These are phyloP conservation scores for Epipyxis sp. DNA, from an alignment of 108 stramenopile species.

Conservation along the genomic window DNA sequence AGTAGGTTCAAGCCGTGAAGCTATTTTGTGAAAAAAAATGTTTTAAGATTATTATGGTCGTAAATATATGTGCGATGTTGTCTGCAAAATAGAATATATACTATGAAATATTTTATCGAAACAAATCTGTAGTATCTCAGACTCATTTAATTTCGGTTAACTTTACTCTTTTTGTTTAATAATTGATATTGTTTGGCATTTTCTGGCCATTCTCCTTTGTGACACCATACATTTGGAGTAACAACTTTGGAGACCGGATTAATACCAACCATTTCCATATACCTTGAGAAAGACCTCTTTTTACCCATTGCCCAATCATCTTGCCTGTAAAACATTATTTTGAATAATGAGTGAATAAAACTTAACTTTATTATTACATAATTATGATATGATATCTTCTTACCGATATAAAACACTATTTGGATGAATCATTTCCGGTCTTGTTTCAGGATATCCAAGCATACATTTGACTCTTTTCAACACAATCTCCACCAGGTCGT, in stretches of 20 bases:
- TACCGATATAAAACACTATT: neutral
- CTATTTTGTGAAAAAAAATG: no score
- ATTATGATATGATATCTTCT: conserved; percentile 31
- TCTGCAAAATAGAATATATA: no score
- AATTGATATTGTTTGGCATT: neutral
- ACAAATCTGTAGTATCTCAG: no score
- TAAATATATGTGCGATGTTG: no score
- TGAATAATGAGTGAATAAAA: conserved; percentile 44
- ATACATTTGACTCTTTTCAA: conserved; percentile 51
- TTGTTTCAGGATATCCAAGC: conserved; percentile 46
- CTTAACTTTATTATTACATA: conserved; percentile 19
- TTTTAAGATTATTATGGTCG: no score
- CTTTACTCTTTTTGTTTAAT: neutral
- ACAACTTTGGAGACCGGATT: conserved; percentile 39
- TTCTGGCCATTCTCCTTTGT: conserved; percentile 36
- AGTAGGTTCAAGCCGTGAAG: no score
- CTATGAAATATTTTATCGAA: no score
- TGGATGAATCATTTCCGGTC: conserved; percentile 10
- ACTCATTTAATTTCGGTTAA: neutral
- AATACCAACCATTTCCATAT: conserved; percentile 49
- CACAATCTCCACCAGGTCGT: conserved; percentile 35
- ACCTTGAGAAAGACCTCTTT: conserved; percentile 37
- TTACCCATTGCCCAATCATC: conserved; percentile 36
- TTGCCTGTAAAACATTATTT: conserved; percentile 8
- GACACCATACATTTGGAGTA: conserved; percentile 40